These are phyloP conservation scores for Chaetomium strumarium DNA, from an alignment of 2,329 filamentous ascomycete species.

Conservation along the genomic window DNA sequence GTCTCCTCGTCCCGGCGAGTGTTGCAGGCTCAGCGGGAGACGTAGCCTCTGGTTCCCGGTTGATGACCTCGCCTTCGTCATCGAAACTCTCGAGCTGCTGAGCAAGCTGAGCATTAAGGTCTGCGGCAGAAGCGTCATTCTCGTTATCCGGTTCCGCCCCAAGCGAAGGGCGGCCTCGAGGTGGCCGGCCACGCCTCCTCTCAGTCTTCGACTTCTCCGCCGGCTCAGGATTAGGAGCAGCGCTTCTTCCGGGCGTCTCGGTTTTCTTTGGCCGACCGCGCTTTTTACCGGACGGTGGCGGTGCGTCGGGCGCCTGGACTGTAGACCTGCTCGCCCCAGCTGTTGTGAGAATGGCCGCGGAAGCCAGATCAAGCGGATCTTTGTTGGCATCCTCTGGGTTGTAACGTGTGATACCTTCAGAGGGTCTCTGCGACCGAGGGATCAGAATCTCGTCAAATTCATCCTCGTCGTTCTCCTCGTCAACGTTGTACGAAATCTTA, in stretches of 20 bases:
- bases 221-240: neutral
- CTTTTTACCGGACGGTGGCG: conserved; percentile 16
- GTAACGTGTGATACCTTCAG: conserved; percentile 18
- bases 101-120: conserved; percentile 33
- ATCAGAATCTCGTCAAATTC: conserved; percentile 39
- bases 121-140: conserved; percentile 9
- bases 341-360: conserved; percentile 31
- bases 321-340: conserved; percentile 15
- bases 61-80: conserved; percentile 23
- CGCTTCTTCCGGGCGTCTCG: neutral
- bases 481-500: conserved; percentile 45
- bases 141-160: neutral
- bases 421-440: conserved; percentile 19
- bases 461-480: conserved; percentile 41
- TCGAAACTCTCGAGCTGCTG: conserved; percentile 28
- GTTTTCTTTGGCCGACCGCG: conserved; percentile 25
- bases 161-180: conserved; percentile 5
- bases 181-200: conserved; percentile 19
- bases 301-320: conserved; percentile 1
- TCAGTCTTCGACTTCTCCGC: neutral
- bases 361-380: conserved; percentile 38
- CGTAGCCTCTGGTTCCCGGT: too few relatives aligned
- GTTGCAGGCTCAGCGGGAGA: conserved; percentile 1
- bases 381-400: conserved; percentile 17
- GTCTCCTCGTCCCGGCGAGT: conserved; percentile 20